Percentiles rank a stretch among this genome's conserved stretches.
Evolutionary conservation across 164 flowering plant species (phyloP).

Genomic region (Kalanchoe fedtschenkoi): DNA sequence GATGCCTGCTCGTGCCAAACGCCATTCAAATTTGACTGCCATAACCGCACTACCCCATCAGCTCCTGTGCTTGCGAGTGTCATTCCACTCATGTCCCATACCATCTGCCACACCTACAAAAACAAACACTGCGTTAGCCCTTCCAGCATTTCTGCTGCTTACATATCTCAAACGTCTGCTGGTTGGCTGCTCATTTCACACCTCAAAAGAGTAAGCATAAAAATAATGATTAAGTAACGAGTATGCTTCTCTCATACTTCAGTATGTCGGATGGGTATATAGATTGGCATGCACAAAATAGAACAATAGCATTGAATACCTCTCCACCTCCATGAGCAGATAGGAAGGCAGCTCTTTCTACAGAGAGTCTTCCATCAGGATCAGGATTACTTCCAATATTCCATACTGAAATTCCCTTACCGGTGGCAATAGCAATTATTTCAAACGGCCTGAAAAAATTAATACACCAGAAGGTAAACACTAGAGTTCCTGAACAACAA

Average conservation of each 20-base stretch:
- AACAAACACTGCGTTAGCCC: neutral
- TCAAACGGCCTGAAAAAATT: conserved; percentile 66
- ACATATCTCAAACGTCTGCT: neutral
- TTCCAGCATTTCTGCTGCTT: neutral
- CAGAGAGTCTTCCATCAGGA: conserved; percentile 65
- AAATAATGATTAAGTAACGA: neutral
- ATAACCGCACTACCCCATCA: conserved; percentile 63
- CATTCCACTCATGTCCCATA: conserved; percentile 96
- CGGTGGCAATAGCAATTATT: conserved; percentile 75
- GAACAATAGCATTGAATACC: conserved; percentile 30
- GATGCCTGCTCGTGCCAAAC: conserved; percentile 80
- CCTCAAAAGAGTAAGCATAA: too few species aligned
- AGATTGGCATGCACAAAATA: neutral
- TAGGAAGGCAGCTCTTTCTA: conserved; percentile 62
- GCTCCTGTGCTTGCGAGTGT: conserved; percentile 75
- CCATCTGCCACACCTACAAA: conserved; percentile 84
- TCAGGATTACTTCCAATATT: conserved; percentile 71
- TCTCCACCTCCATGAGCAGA: conserved; percentile 72
- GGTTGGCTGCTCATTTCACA: neutral
- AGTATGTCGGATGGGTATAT: neutral
- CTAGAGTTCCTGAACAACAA: neutral
- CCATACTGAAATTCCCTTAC: conserved; percentile 84
- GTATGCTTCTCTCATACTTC: neutral
- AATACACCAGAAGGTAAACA: neutral
- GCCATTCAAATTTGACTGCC: conserved; percentile 90